Percentiles rank a stretch among this genome's conserved stretches.
These are phyloP conservation scores for Raphidocelis subcapitata DNA, from an alignment of 139 green algal species.

Conservation along the genomic window DNA sequence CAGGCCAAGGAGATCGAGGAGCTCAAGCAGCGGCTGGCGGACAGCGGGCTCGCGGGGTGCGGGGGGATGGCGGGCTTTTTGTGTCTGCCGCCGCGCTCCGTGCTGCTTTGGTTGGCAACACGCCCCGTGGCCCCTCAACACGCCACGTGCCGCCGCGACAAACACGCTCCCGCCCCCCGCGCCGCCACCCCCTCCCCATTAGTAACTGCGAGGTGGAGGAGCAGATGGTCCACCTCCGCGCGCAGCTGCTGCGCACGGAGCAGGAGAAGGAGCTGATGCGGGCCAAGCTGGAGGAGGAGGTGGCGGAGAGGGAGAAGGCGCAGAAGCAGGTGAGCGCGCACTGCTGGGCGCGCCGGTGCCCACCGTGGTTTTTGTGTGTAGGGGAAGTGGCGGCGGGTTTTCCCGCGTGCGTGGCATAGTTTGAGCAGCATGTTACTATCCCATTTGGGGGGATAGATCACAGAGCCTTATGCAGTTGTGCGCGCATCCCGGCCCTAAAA, in stretches of 20 bases:
- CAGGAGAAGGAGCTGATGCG: constrained; percentile 83
- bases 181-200: background rate
- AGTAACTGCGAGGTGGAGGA: constrained; percentile 36
- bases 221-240: constrained; percentile 64
- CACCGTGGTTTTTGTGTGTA: too few relatives aligned
- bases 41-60: constrained; percentile 27
- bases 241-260: constrained; percentile 75
- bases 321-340: constrained; percentile 62
- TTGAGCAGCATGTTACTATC: too few relatives aligned
- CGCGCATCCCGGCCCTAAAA: background rate
- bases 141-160: too few relatives aligned
- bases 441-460: too few relatives aligned
- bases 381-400: too few relatives aligned
- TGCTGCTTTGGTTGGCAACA: too few relatives aligned
- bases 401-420: too few relatives aligned
- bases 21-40: constrained; percentile 47
- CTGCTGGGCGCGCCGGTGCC: too few relatives aligned
- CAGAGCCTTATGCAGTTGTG: too few relatives aligned
- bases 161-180: too few relatives aligned
- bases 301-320: constrained; percentile 72
- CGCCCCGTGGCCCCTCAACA: too few relatives aligned
- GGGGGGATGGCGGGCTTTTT: background rate
- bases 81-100: too few relatives aligned
- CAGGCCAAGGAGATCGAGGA: constrained; percentile 91
- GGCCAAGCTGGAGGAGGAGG: constrained; percentile 75